Conservation (phyloP, 2,329 filamentous ascomycete species). For the Xenoacremonium recifei region DNA sequence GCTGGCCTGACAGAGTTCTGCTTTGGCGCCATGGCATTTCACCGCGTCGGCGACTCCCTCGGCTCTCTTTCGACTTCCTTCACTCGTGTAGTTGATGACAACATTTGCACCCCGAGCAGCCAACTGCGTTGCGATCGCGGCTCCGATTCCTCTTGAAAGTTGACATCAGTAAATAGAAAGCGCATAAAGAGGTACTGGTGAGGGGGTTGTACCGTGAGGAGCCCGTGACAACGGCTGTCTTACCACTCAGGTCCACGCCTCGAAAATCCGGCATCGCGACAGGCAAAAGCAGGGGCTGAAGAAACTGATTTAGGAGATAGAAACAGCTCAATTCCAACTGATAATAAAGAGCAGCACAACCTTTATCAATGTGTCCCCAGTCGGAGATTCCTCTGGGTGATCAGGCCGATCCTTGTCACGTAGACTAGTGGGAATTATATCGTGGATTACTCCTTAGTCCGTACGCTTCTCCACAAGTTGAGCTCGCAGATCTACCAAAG, state of each 20-base stretch:
- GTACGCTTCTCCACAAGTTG: no score
- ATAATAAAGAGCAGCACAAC: no score
- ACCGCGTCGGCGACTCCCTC: constrained; percentile 15
- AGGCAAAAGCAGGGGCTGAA: no score
- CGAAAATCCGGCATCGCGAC: constrained; percentile 14
- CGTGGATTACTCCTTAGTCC: no score
- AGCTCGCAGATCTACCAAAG: no score
- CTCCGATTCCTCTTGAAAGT: constrained; percentile 16
- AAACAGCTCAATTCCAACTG: no score
- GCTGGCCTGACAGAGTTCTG: constrained; percentile 12
- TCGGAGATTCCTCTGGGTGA: no score
- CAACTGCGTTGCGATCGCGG: constrained; percentile 13
- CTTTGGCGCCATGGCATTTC: constrained; percentile 14
- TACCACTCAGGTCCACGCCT: constrained; percentile 21
- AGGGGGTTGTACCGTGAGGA: constrained; percentile 11
- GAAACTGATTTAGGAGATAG: no score
- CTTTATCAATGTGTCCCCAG: no score
- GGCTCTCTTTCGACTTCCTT: constrained; percentile 14
- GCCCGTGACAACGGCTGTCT: constrained; percentile 23
- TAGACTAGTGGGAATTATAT: no score
- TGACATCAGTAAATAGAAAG: background rate
- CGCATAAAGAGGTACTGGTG: background rate
- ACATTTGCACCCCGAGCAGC: constrained; percentile 18
- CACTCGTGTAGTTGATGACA: constrained; percentile 18
- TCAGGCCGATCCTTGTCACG: no score